These are phyloP conservation scores for Lactarius sanguifluus DNA, from an alignment of 768 basidiomycete genomes.

Conservation along the genomic window DNA sequence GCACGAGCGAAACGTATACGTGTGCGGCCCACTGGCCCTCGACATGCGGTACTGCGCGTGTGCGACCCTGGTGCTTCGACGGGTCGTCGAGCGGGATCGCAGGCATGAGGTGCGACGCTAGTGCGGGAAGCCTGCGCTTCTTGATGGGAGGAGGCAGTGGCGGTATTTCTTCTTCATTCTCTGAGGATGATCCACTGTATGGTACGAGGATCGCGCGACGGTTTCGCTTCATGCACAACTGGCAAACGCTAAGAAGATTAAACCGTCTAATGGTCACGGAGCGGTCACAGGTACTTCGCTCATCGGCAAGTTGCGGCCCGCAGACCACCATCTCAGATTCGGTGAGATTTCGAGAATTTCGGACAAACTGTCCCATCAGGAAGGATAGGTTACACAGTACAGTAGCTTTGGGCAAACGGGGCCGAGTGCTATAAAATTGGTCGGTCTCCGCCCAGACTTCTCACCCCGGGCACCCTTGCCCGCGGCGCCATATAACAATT, in stretches of 20 bases:
- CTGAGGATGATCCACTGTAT: conserved; percentile 22
- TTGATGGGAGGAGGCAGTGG: conserved; percentile 33
- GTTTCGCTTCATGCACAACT: conserved; percentile 26
- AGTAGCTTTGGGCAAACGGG: too few species aligned
- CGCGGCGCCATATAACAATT: too few species aligned
- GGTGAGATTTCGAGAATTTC: too few species aligned
- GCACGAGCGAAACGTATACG: conserved; percentile 65
- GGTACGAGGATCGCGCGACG: conserved; percentile 16
- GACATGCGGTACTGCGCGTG: conserved; percentile 71
- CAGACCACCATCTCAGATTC: too few species aligned
- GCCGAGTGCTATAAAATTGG: too few species aligned
- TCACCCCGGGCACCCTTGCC: too few species aligned
- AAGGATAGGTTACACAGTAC: too few species aligned
- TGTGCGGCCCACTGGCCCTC: conserved; percentile 85
- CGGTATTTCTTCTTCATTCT: background rate
- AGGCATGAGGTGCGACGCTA: conserved; percentile 50
- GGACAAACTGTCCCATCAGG: too few species aligned
- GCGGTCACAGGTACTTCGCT: background rate
- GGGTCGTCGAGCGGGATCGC: conserved; percentile 68
- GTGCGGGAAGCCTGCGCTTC: conserved; percentile 56
- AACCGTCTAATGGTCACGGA: background rate
- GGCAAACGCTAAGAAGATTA: background rate
- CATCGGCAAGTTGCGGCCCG: background rate
- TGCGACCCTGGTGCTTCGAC: conserved; percentile 79
- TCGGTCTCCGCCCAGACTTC: too few species aligned